phyloP scores from a whole-genome alignment of 139 green algal genomes.

The Chlamydomonas sp. region DNA sequence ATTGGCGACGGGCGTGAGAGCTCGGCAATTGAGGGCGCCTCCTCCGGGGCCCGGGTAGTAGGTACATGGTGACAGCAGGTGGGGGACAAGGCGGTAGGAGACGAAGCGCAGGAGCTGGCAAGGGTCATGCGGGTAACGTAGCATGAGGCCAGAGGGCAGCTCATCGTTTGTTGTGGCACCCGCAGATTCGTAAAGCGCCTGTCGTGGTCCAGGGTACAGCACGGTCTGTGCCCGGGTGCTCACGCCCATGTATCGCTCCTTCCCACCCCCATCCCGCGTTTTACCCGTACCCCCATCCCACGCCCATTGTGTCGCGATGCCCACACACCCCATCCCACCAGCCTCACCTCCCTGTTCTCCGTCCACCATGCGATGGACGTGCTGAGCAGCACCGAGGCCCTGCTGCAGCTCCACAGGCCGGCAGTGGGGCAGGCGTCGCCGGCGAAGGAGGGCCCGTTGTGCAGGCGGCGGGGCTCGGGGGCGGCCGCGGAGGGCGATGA shows the following conservation, averaged over 20 bases:
- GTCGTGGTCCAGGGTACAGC: background rate
- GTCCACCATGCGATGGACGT: slow-evolving; percentile 50
- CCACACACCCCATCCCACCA: background rate
- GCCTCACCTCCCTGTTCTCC: slow-evolving; percentile 13
- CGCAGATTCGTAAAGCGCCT: background rate
- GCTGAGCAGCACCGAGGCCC: slow-evolving; percentile 24
- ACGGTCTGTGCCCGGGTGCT: background rate
- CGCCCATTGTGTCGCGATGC: background rate
- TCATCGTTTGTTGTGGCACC: too few species aligned
- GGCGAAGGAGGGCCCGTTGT: slow-evolving; percentile 37
- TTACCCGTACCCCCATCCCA: background rate
- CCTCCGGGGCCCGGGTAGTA: too few species aligned
- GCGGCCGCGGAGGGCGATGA: background rate
- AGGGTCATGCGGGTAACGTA: too few species aligned
- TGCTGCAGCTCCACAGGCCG: slow-evolving; percentile 1
- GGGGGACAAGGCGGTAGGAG: too few species aligned
- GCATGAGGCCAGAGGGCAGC: too few species aligned
- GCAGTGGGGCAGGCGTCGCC: slow-evolving; percentile 48
- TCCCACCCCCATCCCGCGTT: background rate
- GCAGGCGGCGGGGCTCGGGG: slow-evolving; percentile 2
- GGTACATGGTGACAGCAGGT: too few species aligned
- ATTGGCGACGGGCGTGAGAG: too few species aligned
- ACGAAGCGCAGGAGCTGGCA: too few species aligned
- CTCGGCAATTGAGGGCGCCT: too few species aligned
- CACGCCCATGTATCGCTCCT: background rate